Evolutionary conservation across 2,329 filamentous ascomycete genomes (phyloP), one percentile per base, ranked within the genome.

Genomic region (Seiridium unicorne): DNA sequence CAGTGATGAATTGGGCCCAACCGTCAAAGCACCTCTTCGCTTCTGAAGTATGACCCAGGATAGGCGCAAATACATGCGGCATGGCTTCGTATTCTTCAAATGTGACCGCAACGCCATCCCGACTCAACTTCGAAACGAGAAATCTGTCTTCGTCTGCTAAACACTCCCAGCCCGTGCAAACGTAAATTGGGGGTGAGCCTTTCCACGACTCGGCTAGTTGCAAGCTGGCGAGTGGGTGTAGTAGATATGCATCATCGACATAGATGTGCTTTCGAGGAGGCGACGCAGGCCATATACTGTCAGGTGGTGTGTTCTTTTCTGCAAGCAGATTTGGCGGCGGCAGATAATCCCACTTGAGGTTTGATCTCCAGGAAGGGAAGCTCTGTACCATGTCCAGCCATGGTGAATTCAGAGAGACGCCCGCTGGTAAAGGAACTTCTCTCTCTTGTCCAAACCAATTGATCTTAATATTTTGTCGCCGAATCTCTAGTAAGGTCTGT

Each of bases 11-110:
- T 2, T 70, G 73, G 0, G 83, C 74, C 82, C 86, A 86, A 3
- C 77, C 75, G 11, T 79, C 72, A 60, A 85, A 81, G 66, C 85
- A 89, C 53, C 81, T 78, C 64, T 69, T 74, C 3, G 81, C 75
- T 36, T 74, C 79, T 1, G 77, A 69, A 2, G 80, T 70, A 4
- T 74, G 73, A 1, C 79, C 73, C 59, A 91, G 74, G 1, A 91
- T 63, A 63, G 86, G 67, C 0, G 82, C 84, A 69, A 92, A 94
- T 65, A 85, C 86, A 74, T 93, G 91, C 58, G 91, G 90, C 91
- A 94, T 94, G 3, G 86, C 89, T 71, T 93, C 88, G 70, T 87
- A 95, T 74, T 92, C 85, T 70, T 91, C 85, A 67, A 87, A 89
- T 3, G 85, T 79, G 0, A 93, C 84, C 0, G 68, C 69, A 0